Evolutionary conservation across 139 green algal genomes (phyloP), one percentile per base, ranked within the genome.

Genomic region (Closterium sp.): DNA sequence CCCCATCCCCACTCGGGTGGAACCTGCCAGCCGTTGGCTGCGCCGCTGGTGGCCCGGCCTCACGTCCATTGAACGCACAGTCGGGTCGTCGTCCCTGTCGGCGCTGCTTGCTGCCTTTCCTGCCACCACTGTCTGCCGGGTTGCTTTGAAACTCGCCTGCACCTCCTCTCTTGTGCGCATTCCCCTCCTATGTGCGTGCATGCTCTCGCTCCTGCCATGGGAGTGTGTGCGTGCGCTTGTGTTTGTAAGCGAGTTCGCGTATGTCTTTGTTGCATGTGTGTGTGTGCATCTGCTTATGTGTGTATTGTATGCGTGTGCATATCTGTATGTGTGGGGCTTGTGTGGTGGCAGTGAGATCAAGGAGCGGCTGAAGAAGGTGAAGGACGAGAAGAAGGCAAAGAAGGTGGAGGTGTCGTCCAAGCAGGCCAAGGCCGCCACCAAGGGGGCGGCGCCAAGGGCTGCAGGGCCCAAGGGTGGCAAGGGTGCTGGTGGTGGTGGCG

Each of bases 321-420:
- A 76, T 76, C 55, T 76, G 55, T 19, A 76, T 76, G 1, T 16
- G 55, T 76, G 55, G 12, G 12, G 55, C 25, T 2, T 76, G 55
- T 76, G 12, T 76, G 16, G 55, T 16, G 25, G 55, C 55, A 76
- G 94, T 87, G 96, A 99, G 95, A 96, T 99, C 85, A 99, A 99
- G 97, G 97, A 99, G 95, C 96, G 97, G 35, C 94, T 96, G 64
- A 98, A 98, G 96, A 99, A 99, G 96, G 90, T 85, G 35, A 98
- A 98, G 96, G 95, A 96, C 1, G 96, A 97, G 83, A 97, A 97
- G 96, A 95, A 96, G 94, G 94, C 91, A n/a, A 94, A 95, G 92
- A 94, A 94, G 92, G 92, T 83, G 10, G 91, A 94, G 90, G 76
- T 86, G 30, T 21, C 30, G 33, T 31, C 64, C 25, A 94, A 94